Evolutionary conservation across 2,329 filamentous ascomycete species (phyloP).

Genomic region (Trichoderma gracile): DNA sequence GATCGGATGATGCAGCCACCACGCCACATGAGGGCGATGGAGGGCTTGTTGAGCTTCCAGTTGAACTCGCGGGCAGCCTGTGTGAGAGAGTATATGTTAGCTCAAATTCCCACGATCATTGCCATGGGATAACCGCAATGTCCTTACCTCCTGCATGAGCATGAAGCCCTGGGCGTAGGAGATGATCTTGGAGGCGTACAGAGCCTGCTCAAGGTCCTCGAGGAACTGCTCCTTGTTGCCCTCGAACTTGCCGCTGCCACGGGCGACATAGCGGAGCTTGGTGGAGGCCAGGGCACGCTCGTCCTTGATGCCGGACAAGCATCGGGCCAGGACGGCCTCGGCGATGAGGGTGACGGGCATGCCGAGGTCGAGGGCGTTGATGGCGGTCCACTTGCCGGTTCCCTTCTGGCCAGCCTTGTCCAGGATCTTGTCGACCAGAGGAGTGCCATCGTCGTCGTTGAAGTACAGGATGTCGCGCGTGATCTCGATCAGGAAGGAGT

Average conservation of each 20-base stretch:
- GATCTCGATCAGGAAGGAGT: constrained; percentile 99
- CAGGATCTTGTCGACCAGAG: constrained; percentile 97
- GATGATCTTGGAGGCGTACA: constrained; percentile 99
- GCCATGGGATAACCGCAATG: no score
- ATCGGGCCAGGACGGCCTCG: constrained; percentile 93
- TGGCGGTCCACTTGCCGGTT: constrained; percentile 99
- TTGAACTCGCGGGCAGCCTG: constrained; percentile 91
- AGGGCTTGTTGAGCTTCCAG: constrained; percentile 99
- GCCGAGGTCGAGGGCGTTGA: constrained; percentile 97
- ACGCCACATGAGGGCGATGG: constrained; percentile 99
- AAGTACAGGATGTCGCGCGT: constrained; percentile 98
- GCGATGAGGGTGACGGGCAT: constrained; percentile 98
- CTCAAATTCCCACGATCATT: no score
- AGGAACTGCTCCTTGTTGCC: constrained; percentile 94
- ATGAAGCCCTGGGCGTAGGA: constrained; percentile 99
- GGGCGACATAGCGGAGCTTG: constrained; percentile 73
- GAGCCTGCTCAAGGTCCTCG: constrained; percentile 95
- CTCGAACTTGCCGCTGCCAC: constrained; percentile 70
- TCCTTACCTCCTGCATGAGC: constrained; percentile 98
- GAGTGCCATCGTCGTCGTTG: constrained; percentile 89
- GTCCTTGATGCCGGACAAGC: constrained; percentile 89
- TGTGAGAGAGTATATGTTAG: constrained; percentile 39
- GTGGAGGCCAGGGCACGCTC: constrained; percentile 83
- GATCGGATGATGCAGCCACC: constrained; percentile 99
- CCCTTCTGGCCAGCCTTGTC: constrained; percentile 99